Base-by-base conservation (phyloP, 805 yeast genomes). In the Wickerhamomyces silvicola region DNA sequence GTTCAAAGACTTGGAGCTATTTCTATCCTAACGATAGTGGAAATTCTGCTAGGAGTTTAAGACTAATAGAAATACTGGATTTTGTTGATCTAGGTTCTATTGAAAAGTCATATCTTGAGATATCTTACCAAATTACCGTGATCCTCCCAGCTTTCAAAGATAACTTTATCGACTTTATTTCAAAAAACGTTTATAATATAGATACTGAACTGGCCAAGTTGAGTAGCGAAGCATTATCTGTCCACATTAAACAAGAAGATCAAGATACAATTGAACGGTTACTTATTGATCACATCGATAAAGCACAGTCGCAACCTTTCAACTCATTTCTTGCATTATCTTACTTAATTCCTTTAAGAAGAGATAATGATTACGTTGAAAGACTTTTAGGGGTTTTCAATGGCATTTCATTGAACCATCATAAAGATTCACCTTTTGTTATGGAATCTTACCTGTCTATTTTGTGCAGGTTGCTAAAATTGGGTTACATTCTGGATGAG, bases 51-150 rank as follows among this genome's bases (percentile, higher is more conserved):
- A 59, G 61, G 36, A 63, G 68, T 12, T 60, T 81, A 23, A 50
- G 52, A 11, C 48, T 84, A 2, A 69, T 86, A 22, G 85, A 85
- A 37, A 38, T 64, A 1, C 64, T 86, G 30, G 80, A 77, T 36
- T 75, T 60, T 42, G 56, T 66, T 28, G 52, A 60, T 6, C 50
- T 77, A 10, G 73, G 76, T 5, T 59, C 66, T 35, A 38, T 68
- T 30, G 33, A 55, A 27, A 33, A 60, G 37, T 54, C 80, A 4
- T 76, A 56, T 41, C 23, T 56, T 9, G 46, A 49, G 2, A 59
- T 68, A 10, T 56, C 72, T 1, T 32, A 52, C 31, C 35, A 45
- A 10, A 17, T 63, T 9, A 36, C 50, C n/a, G 20, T 39, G 2
- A 18, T 56, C 0, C 43, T 56, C 20, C 53, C 54, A 7, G 28